Percentiles rank a stretch among this genome's conserved stretches.
Evolutionary conservation across 495 filamentous ascomycete genomes (phyloP).

Genomic region (Penicillium subrubescens): DNA sequence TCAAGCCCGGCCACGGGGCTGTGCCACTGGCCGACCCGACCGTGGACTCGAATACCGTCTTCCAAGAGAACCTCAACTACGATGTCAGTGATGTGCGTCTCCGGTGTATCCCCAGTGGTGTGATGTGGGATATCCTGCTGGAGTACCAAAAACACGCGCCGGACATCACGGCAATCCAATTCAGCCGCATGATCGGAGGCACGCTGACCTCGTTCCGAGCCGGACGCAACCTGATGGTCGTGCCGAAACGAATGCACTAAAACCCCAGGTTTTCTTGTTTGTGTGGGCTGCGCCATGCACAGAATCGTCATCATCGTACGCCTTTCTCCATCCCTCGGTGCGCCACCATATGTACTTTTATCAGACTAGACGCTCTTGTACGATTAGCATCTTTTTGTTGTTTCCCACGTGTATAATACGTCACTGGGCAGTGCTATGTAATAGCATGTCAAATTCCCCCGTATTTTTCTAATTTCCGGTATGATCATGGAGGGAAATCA

Average conservation of each 20-base stretch:
- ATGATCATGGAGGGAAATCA: neutral
- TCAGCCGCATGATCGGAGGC: conserved; percentile 40
- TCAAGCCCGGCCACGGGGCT: conserved; percentile 34
- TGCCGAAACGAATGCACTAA: conserved; percentile 6
- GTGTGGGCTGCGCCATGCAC: neutral
- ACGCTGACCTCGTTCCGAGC: conserved; percentile 33
- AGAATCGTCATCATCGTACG: neutral
- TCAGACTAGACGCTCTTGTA: neutral
- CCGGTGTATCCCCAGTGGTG: conserved; percentile 18
- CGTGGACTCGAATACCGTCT: conserved; percentile 26
- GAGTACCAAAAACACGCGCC: conserved; percentile 30
- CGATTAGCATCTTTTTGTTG: neutral
- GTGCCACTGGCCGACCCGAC: conserved; percentile 14
- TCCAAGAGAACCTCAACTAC: conserved; percentile 42
- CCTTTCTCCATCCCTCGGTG: neutral
- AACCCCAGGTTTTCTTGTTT: neutral
- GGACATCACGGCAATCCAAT: conserved; percentile 20
- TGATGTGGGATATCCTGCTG: conserved; percentile 38
- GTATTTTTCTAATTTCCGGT: neutral
- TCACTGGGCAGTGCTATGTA: neutral
- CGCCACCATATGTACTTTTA: neutral
- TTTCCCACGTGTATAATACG: neutral
- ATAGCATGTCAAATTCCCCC: neutral
- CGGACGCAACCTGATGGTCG: conserved; percentile 12
- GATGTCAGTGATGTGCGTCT: conserved; percentile 36